Percentiles rank a stretch among this genome's conserved stretches.
These are phyloP conservation scores for Steccherinum ochraceum DNA, from an alignment of 768 basidiomycete genomes.

Conservation along the genomic window DNA sequence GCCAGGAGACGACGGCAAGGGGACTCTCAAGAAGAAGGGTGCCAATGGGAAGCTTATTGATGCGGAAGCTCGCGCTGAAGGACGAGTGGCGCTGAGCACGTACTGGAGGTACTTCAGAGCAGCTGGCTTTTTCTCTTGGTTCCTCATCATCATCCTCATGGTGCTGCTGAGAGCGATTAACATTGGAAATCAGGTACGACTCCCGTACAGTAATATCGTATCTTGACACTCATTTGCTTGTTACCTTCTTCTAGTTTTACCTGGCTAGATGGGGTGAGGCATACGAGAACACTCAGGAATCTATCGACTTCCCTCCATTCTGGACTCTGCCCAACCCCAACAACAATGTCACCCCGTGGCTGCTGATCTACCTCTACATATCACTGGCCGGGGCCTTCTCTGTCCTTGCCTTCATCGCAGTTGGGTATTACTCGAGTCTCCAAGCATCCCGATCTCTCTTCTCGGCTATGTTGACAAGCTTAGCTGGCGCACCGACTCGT, in stretches of 20 bases:
- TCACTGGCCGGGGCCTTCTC: constrained; percentile 51
- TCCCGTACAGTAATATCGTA: background rate
- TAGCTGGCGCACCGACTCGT: constrained; percentile 57
- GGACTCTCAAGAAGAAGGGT: constrained; percentile 1
- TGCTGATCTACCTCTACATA: constrained; percentile 57
- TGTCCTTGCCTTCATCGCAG: constrained; percentile 46
- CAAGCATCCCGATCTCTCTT: constrained; percentile 62
- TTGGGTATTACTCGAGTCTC: constrained; percentile 65
- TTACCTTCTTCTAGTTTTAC: constrained; percentile 39
- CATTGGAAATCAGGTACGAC: constrained; percentile 48
- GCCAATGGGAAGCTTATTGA: constrained; percentile 51
- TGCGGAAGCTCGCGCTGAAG: constrained; percentile 60
- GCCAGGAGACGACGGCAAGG: constrained; percentile 2
- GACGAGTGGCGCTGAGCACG: constrained; percentile 49
- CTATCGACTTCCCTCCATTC: background rate
- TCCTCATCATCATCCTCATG: constrained; percentile 45
- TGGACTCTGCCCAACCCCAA: constrained; percentile 47
- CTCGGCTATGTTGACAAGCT: constrained; percentile 40
- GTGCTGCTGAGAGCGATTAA: constrained; percentile 49
- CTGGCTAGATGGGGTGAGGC: constrained; percentile 67
- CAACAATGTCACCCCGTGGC: constrained; percentile 57
- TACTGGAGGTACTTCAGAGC: constrained; percentile 61
- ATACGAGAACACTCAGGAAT: constrained; percentile 34
- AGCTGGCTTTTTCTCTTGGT: constrained; percentile 51
- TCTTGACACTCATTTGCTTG: background rate